Evolutionary conservation across 2,329 filamentous ascomycete species (phyloP).

Genomic region (Paecilomyces niveus): DNA sequence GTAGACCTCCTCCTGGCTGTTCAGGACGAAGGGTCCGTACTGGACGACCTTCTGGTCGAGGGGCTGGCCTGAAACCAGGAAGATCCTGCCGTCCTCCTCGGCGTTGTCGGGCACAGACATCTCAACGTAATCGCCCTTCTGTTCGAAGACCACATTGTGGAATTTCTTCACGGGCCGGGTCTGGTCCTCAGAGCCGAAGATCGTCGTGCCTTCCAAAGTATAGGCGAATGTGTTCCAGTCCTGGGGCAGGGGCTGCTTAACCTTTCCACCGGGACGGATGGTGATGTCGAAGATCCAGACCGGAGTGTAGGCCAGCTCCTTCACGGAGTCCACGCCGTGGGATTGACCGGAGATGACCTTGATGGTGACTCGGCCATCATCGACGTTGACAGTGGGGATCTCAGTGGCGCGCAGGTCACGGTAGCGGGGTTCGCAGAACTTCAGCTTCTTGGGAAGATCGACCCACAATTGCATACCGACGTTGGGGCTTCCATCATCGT

Average conservation of each 20-base stretch:
- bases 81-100: conserved; percentile 44
- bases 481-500: conserved; percentile 67
- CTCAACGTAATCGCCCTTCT: conserved; percentile 67
- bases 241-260: conserved; percentile 67
- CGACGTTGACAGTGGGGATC: conserved; percentile 66
- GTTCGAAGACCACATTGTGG: conserved; percentile 85
- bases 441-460: conserved; percentile 73
- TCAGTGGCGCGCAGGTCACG: conserved; percentile 73
- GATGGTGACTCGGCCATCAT: conserved; percentile 66
- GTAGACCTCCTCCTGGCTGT: conserved; percentile 62
- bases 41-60: conserved; percentile 75
- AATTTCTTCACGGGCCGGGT: conserved; percentile 46
- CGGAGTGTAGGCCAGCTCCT: conserved; percentile 90
- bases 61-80: conserved; percentile 72
- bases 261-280: conserved; percentile 68
- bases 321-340: conserved; percentile 76
- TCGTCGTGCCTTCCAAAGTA: conserved; percentile 65
- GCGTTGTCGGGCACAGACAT: conserved; percentile 62
- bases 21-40: conserved; percentile 80
- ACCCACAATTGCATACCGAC: conserved; percentile 94
- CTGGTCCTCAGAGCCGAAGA: conserved; percentile 47
- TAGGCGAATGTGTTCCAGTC: conserved; percentile 92
- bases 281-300: conserved; percentile 91
- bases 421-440: conserved; percentile 86
- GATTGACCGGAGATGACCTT: conserved; percentile 87